Percentiles rank a stretch among this genome's conserved stretches.
Evolutionary conservation across 129 eudicot genomes (phyloP).

Genomic region (Apium graveolens): DNA sequence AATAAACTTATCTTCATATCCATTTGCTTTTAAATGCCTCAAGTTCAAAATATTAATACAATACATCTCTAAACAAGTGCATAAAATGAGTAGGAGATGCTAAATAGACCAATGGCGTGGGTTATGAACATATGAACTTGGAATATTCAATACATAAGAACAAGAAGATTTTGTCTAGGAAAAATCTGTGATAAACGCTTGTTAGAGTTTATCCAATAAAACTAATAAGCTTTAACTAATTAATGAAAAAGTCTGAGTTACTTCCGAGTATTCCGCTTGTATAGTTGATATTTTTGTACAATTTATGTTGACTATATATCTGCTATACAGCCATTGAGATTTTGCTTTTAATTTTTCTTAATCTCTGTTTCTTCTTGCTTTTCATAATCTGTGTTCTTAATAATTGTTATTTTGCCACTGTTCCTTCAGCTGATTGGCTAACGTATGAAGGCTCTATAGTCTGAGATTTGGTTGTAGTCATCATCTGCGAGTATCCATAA

Average conservation of each 20-base stretch:
- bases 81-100: no score
- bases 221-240: not conserved
- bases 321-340: conserved; percentile 24
- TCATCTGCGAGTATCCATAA: conserved; percentile 57
- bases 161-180: not conserved
- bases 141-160: not conserved
- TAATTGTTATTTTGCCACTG: conserved; percentile 41
- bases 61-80: no score
- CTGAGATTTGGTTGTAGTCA: conserved; percentile 54
- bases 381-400: not conserved
- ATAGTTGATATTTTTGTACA: conserved; percentile 50
- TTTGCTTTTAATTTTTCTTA: not conserved
- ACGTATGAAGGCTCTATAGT: conserved; percentile 58
- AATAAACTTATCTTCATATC: no score
- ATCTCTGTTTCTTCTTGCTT: not conserved
- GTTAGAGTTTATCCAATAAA: conserved; percentile 1
- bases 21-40: no score
- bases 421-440: conserved; percentile 64
- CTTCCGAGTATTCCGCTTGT: conserved; percentile 15
- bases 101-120: no score
- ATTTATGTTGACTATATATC: conserved; percentile 24
- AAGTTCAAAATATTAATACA: no score
- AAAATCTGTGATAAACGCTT: not conserved
- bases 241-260: conserved; percentile 10
- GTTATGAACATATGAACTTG: no score